phyloP scores from a whole-genome alignment of 2,329 filamentous ascomycete genomes.

The Xylariales sp. region DNA sequence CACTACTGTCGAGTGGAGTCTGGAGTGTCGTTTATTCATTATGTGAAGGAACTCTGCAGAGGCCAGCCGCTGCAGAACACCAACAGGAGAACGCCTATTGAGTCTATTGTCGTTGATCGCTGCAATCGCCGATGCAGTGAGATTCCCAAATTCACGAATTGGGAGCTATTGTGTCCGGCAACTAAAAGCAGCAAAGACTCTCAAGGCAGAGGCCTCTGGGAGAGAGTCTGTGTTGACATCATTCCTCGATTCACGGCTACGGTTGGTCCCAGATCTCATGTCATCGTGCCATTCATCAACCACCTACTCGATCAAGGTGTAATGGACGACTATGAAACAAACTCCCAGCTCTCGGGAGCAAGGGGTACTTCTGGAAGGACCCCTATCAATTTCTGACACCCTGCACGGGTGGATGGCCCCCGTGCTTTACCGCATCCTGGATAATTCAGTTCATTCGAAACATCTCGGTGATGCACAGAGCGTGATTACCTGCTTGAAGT shows the following conservation, averaged over 20 bases:
- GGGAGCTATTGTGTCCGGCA: neutral
- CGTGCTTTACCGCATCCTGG: neutral
- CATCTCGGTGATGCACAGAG: neutral
- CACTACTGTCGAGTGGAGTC: neutral
- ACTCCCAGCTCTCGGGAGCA: neutral
- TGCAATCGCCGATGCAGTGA: too few relatives aligned
- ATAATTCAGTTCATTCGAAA: neutral
- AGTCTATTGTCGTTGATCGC: neutral
- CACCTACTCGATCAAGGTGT: neutral
- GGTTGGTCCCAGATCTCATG: neutral
- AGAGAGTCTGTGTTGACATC: neutral
- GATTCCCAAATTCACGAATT: neutral
- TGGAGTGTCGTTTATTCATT: neutral
- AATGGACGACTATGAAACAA: slow-evolving; percentile 2
- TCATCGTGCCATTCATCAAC: neutral
- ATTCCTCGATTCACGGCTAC: neutral
- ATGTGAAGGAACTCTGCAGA: neutral
- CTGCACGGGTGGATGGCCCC: neutral
- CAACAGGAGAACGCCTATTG: neutral
- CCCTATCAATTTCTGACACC: neutral
- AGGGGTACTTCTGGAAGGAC: neutral
- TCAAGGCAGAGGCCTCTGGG: neutral
- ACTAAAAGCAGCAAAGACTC: neutral
- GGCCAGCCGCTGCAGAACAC: neutral
- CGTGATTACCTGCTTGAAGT: neutral